These are phyloP conservation scores for Xylaria sp. DNA, from an alignment of 2,329 filamentous ascomycete genomes.

Conservation along the genomic window DNA sequence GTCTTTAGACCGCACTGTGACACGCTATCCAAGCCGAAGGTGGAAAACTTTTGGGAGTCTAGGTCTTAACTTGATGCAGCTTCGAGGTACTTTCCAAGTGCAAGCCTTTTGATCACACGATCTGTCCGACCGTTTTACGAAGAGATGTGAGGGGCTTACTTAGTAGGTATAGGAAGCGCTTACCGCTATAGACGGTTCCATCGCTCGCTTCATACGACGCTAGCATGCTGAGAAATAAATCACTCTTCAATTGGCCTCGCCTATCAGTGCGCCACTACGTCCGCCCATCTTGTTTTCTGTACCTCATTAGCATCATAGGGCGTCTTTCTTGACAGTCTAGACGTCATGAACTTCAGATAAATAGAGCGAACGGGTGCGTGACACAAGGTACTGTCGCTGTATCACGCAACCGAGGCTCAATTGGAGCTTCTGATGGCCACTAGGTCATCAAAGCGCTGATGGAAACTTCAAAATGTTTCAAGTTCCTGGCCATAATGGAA, in stretches of 20 bases:
- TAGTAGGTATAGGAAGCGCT: background rate
- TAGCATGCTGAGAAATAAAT: background rate
- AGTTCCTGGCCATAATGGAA: background rate
- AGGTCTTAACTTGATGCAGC: background rate
- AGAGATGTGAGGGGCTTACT: background rate
- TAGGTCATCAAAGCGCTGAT: background rate
- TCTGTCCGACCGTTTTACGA: background rate
- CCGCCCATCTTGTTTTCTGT: background rate
- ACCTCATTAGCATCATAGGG: background rate
- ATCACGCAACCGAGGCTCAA: background rate
- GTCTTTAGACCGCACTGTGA: constrained; percentile 9
- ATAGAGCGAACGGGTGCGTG: background rate
- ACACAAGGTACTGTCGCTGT: background rate
- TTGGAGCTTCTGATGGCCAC: too few relatives aligned
- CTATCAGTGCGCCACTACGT: background rate
- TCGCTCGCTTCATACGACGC: background rate
- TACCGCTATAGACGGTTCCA: background rate
- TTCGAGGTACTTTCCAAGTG: background rate
- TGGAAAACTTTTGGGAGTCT: background rate
- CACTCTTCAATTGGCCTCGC: background rate
- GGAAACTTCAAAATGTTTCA: background rate
- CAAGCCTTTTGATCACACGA: background rate
- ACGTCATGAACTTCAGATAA: background rate
- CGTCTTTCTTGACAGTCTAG: background rate
- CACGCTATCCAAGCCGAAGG: too few relatives aligned